Evolutionary conservation across 148 eudicot species (phyloP), one percentile per base, ranked within the genome.

Genomic region (Rhododendron ovatum): DNA sequence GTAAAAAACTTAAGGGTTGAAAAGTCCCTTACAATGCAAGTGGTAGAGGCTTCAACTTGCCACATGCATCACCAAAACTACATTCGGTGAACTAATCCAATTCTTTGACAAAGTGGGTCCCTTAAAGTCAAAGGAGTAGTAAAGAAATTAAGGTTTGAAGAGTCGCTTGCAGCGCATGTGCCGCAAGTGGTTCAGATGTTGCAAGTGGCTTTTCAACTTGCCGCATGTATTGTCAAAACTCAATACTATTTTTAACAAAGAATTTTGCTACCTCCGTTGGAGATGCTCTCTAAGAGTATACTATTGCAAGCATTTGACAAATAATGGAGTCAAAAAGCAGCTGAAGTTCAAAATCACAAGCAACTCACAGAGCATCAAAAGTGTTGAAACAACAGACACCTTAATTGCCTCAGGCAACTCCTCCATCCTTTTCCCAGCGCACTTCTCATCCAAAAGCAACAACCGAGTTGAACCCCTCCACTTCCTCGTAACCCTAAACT

Each of bases 401-500:
- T 96, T 92, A 61, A 96, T 89, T 74, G 98, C 98, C 90, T 94
- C 93, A 39, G 99, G 99, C 90, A 96, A 93, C 82, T 95, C 92
- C 24, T 90, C 91, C 80, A 91, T 82, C 37, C 83, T 41, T 53
- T 89, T 93, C 63, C 88, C 59, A 1, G 92, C 93, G 78, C 84
- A 92, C 78, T 85, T 85, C 74, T 96, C 99, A 89, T 96, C 99
- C 95, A 96, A 92, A 80, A 96, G 95, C 90, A 96, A 84, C 92
- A 96, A 90, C 90, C 99, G 89, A 18, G 99, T 95, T 18, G 98
- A 91, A 17, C 98, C 96, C 80, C 89, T 92, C 99, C 98, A 96
- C 61, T 90, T 92, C 83, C 89, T 86, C 55, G 93, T 89, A 85
- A 74, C 86, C 61, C 92, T 89, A 83, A 94, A 92, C 39, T 86